Conservation (phyloP, 148 eudicot genomes). For the Rheum nobile region DNA sequence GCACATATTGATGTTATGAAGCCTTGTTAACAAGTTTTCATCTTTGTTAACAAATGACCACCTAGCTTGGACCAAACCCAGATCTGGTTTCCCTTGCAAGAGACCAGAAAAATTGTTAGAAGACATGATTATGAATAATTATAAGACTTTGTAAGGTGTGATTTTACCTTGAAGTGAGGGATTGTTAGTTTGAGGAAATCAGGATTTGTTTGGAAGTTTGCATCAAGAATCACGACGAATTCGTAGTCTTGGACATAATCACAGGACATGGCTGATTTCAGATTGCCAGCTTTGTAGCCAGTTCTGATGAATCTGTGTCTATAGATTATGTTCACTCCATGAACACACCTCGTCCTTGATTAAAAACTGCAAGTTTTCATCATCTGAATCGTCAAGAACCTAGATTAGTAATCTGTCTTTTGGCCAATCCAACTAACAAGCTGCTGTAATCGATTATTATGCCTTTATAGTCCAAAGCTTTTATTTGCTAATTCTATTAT, state of each 20-base stretch:
- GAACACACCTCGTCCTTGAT: conserved; percentile 36
- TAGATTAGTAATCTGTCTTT: conserved; percentile 38
- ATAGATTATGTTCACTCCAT: conserved; percentile 54
- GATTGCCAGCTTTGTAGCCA: conserved; percentile 64
- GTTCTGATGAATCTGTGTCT: conserved; percentile 49
- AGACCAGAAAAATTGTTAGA: neutral
- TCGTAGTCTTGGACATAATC: conserved; percentile 59
- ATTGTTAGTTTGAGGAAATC: conserved; percentile 46
- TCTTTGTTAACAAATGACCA: conserved; percentile 62
- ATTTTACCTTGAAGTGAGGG: conserved; percentile 45
- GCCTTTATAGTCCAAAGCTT: neutral
- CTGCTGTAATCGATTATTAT: conserved; percentile 45
- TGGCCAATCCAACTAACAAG: conserved; percentile 58
- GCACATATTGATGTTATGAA: conserved; percentile 53
- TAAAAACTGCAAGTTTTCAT: conserved; percentile 30
- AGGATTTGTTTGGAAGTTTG: conserved; percentile 55
- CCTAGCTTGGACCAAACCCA: conserved; percentile 56
- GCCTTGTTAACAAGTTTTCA: conserved; percentile 52
- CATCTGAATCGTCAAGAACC: conserved; percentile 57
- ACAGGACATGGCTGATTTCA: conserved; percentile 60
- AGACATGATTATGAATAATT: neutral
- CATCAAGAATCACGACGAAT: conserved; percentile 54
- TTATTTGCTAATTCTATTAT: neutral
- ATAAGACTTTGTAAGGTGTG: neutral
- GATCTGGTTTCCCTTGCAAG: conserved; percentile 39